Percentiles rank a stretch among this genome's conserved stretches.
phyloP scores from a whole-genome alignment of 495 filamentous ascomycete genomes.

The Chaetomium fimeti region DNA sequence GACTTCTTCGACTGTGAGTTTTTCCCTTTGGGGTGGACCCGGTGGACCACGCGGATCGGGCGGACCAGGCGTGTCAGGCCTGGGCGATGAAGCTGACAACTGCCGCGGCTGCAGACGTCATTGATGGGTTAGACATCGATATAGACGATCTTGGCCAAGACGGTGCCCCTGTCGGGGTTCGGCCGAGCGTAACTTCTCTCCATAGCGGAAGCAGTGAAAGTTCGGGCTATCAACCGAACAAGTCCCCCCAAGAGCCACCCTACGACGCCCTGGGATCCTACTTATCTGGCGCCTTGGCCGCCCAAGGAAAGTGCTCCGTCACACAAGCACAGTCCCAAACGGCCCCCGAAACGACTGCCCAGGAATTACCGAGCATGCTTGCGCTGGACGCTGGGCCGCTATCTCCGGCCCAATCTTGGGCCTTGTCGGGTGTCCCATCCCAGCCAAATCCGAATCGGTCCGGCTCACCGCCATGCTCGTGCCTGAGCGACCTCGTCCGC shows the following conservation, averaged over 20 bases:
- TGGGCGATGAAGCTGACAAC: background rate
- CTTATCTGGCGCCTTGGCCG: background rate
- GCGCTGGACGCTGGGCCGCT: background rate
- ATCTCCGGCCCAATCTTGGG: background rate
- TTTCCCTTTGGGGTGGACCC: background rate
- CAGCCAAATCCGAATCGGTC: background rate
- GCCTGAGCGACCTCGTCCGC: slow-evolving; percentile 14
- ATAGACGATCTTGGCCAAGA: slow-evolving; percentile 7
- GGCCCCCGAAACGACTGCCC: background rate
- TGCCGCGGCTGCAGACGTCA: background rate
- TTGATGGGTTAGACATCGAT: background rate
- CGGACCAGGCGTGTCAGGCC: background rate
- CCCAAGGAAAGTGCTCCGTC: background rate
- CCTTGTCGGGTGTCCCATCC: background rate
- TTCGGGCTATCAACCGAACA: background rate
- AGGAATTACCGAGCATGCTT: background rate
- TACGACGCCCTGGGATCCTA: slow-evolving; percentile 1
- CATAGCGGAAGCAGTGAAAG: slow-evolving; percentile 2
- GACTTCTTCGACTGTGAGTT: slow-evolving; percentile 10
- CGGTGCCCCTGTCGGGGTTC: background rate
- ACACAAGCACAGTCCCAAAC: background rate
- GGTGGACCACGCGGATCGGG: background rate
- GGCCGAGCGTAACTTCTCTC: background rate
- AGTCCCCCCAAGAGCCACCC: background rate
- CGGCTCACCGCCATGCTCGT: slow-evolving; percentile 4